A percentile compares a stretch with the other conserved stretches of the same genome.
These are phyloP conservation scores for Pythium chondricola DNA, from an alignment of 352 stramenopile genomes.

Conservation along the genomic window DNA sequence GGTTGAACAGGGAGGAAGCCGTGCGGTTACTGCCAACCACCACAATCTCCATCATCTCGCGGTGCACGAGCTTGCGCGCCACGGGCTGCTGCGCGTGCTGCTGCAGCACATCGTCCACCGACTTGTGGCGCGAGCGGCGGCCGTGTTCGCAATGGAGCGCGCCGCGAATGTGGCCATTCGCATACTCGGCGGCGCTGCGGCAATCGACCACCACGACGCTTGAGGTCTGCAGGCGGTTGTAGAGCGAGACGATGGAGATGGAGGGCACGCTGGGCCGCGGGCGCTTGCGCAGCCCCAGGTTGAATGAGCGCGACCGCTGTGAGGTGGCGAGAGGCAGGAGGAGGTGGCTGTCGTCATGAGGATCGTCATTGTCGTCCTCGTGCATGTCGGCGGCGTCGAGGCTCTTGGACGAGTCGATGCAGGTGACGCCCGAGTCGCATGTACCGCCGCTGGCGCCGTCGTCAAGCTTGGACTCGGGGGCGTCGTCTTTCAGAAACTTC, in stretches of 20 bases:
- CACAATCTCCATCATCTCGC: conserved; percentile 70
- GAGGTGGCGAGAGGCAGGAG: conserved; percentile 10
- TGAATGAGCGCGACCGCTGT: conserved; percentile 13
- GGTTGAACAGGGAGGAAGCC: conserved; percentile 38
- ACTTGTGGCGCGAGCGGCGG: conserved; percentile 20
- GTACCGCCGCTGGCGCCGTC: too few relatives aligned
- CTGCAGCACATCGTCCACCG: conserved; percentile 50
- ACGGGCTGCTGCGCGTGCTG: conserved; percentile 26
- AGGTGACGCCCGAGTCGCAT: too few relatives aligned
- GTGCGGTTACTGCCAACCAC: conserved; percentile 55
- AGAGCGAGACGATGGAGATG: conserved; percentile 63
- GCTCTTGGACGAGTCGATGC: not conserved
- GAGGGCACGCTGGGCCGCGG: conserved; percentile 39
- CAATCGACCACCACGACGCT: conserved; percentile 66
- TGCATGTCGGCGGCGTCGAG: not conserved
- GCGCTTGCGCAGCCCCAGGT: conserved; percentile 18
- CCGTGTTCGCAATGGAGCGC: conserved; percentile 46
- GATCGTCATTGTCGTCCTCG: conserved; percentile 16
- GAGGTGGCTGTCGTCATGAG: too few relatives aligned
- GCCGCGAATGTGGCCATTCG: conserved; percentile 30
- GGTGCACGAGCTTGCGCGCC: conserved; percentile 32
- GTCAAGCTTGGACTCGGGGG: not conserved
- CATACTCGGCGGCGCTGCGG: conserved; percentile 43
- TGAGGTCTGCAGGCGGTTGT: conserved; percentile 63
- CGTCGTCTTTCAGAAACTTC: not conserved